Evolutionary conservation across 2,329 filamentous ascomycete genomes (phyloP).

Genomic region (Aspergillus proliferans): DNA sequence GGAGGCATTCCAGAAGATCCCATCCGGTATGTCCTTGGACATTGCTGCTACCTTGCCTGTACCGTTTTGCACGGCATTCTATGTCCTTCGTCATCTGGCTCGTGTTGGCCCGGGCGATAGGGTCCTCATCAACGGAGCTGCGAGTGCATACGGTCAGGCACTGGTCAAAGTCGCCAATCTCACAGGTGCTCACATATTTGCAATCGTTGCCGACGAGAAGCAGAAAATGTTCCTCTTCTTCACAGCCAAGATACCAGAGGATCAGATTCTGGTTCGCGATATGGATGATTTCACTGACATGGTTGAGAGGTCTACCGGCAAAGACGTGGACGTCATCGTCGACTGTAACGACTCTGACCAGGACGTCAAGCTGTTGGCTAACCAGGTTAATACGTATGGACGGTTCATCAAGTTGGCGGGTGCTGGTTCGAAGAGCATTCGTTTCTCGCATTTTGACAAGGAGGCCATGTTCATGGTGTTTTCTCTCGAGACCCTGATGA

Average conservation of each 20-base stretch:
- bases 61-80: conserved; percentile 17
- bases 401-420: conserved; percentile 25
- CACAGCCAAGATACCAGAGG: conserved; percentile 7
- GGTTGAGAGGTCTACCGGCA: neutral
- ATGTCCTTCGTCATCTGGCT: conserved; percentile 14
- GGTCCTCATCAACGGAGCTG: conserved; percentile 26
- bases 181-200: conserved; percentile 6
- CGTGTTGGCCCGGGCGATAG: conserved; percentile 11
- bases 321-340: conserved; percentile 12
- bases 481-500: conserved; percentile 9
- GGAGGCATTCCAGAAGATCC: conserved; percentile 16
- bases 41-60: conserved; percentile 16
- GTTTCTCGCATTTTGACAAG: neutral
- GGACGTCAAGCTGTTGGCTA: neutral
- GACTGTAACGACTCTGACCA: conserved; percentile 2
- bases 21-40: conserved; percentile 14
- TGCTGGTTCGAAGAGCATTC: conserved; percentile 2
- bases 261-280: conserved; percentile 9
- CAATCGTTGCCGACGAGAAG: conserved; percentile 5
- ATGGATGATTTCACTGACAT: conserved; percentile 1
- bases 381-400: conserved; percentile 19
- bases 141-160: conserved; percentile 17
- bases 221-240: conserved; percentile 5
- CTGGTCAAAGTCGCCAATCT: conserved; percentile 13
- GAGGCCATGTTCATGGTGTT: conserved; percentile 12